These are phyloP conservation scores for Pistacia atlantica DNA, from an alignment of 345 rosid species.

Conservation along the genomic window DNA sequence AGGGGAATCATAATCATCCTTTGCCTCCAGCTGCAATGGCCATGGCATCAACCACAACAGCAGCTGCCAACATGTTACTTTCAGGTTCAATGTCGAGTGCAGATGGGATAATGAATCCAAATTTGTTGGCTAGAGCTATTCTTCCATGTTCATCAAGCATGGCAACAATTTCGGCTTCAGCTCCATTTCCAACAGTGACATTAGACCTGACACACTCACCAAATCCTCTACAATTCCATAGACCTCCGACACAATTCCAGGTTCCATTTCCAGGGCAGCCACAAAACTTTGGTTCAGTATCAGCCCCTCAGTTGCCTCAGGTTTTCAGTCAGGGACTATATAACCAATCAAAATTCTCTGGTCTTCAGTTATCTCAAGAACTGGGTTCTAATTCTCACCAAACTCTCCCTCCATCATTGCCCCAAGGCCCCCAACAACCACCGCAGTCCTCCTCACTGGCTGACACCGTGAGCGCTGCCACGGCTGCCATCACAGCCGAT, in stretches of 20 bases:
- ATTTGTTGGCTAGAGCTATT: slow-evolving; percentile 79
- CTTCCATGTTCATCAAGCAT: slow-evolving; percentile 84
- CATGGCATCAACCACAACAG: slow-evolving; percentile 92
- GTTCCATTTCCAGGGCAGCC: slow-evolving; percentile 42
- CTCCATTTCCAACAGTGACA: slow-evolving; percentile 94
- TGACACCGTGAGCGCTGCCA: slow-evolving; percentile 70
- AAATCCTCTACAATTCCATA: slow-evolving; percentile 55
- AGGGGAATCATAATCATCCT: slow-evolving; percentile 94
- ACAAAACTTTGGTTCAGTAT: slow-evolving; percentile 32
- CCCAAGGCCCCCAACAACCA: slow-evolving; percentile 18
- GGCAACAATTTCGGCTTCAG: slow-evolving; percentile 98
- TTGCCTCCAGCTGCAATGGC: slow-evolving; percentile 92
- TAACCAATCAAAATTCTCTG: slow-evolving; percentile 89
- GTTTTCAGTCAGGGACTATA: slow-evolving; percentile 69
- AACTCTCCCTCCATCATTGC: slow-evolving; percentile 20
- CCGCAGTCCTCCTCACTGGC: slow-evolving; percentile 38
- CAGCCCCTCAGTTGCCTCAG: slow-evolving; percentile 50
- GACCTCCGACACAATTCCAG: slow-evolving; percentile 44
- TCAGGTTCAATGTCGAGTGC: slow-evolving; percentile 94
- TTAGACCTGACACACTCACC: slow-evolving; percentile 85
- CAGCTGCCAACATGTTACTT: slow-evolving; percentile 86
- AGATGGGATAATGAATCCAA: slow-evolving; percentile 86
- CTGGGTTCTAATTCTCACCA: slow-evolving; percentile 38
- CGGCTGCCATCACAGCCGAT: slow-evolving; percentile 86
- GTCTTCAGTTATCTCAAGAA: slow-evolving; percentile 75